phyloP scores from a whole-genome alignment of 2,329 filamentous ascomycete species.

The Zymoseptoria pseudotritici region DNA sequence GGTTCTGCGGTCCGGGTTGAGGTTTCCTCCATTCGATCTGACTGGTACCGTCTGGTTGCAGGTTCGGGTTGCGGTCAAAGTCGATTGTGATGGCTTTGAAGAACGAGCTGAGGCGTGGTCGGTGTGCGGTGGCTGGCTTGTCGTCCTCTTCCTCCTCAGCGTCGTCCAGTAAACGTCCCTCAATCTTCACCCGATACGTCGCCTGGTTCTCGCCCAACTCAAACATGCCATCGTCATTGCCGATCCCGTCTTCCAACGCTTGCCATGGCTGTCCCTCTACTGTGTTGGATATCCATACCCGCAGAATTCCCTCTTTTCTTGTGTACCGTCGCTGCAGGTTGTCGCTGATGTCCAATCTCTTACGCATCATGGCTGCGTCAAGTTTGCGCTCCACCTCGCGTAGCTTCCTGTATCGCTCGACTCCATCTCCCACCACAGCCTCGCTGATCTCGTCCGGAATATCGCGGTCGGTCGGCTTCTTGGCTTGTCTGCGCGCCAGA shows the following conservation, averaged over 20 bases:
- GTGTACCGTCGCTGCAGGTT: slow-evolving; percentile 56
- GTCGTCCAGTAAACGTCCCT: slow-evolving; percentile 67
- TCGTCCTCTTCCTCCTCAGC: slow-evolving; percentile 46
- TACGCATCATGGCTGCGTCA: slow-evolving; percentile 89
- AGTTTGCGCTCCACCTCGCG: slow-evolving; percentile 80
- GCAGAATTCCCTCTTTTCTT: slow-evolving; percentile 62
- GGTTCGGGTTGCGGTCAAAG: slow-evolving; percentile 50
- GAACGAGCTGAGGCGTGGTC: slow-evolving; percentile 64
- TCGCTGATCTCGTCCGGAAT: slow-evolving; percentile 79
- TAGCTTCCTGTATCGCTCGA: slow-evolving; percentile 72
- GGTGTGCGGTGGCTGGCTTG: slow-evolving; percentile 40
- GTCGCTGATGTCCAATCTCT: slow-evolving; percentile 84
- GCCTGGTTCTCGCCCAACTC: slow-evolving; percentile 76
- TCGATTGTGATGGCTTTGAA: slow-evolving; percentile 70
- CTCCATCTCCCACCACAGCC: slow-evolving; percentile 72
- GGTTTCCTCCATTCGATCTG: slow-evolving; percentile 85
- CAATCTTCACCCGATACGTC: slow-evolving; percentile 84
- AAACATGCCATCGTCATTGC: slow-evolving; percentile 60
- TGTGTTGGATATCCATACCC: slow-evolving; percentile 92
- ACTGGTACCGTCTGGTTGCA: slow-evolving; percentile 56
- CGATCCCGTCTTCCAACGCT: slow-evolving; percentile 40
- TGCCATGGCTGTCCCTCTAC: slow-evolving; percentile 95
- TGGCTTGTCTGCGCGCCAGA: slow-evolving; percentile 66
- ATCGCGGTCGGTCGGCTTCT: slow-evolving; percentile 90
- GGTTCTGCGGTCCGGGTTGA: slow-evolving; percentile 37